Evolutionary conservation across 345 rosid species (phyloP).

Genomic region (Gynandropsis gynandra): DNA sequence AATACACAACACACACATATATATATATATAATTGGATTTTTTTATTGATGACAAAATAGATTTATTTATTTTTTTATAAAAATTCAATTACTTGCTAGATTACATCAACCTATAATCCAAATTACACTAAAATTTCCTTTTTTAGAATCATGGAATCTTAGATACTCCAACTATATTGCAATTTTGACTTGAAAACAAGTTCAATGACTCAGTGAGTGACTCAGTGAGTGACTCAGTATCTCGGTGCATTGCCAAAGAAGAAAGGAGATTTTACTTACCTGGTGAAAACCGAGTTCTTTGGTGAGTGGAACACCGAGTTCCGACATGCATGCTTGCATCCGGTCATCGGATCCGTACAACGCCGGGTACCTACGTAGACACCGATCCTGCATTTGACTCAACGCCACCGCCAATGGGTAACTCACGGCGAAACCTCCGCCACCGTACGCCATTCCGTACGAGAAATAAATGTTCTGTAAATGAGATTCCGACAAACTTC

Average conservation of each 20-base stretch:
- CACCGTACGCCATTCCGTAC: constrained; percentile 97
- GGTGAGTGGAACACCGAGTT: constrained; percentile 99
- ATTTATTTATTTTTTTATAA: too few relatives aligned
- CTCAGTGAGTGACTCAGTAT: background rate
- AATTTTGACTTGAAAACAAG: background rate
- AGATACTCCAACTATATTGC: too few relatives aligned
- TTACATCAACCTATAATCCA: too few relatives aligned
- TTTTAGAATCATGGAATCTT: too few relatives aligned
- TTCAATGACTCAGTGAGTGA: too few relatives aligned
- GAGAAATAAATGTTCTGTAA: constrained; percentile 92
- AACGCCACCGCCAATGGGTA: constrained; percentile 85
- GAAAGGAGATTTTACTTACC: constrained; percentile 47
- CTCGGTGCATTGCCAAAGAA: too few relatives aligned
- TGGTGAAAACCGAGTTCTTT: constrained; percentile 97
- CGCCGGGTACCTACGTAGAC: constrained; percentile 81
- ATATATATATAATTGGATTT: too few relatives aligned
- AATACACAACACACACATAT: too few relatives aligned
- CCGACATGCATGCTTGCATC: constrained; percentile 99
- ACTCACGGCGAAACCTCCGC: constrained; percentile 95
- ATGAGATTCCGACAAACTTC: constrained; percentile 91
- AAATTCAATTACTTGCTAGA: too few relatives aligned
- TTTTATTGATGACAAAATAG: too few relatives aligned
- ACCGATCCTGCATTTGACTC: constrained; percentile 75
- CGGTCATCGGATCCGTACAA: constrained; percentile 96
- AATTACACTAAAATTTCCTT: too few relatives aligned